Evolutionary conservation across 306 rosid species (phyloP), one percentile per base, ranked within the genome.

Genomic region (Oemleria cerasiformis): DNA sequence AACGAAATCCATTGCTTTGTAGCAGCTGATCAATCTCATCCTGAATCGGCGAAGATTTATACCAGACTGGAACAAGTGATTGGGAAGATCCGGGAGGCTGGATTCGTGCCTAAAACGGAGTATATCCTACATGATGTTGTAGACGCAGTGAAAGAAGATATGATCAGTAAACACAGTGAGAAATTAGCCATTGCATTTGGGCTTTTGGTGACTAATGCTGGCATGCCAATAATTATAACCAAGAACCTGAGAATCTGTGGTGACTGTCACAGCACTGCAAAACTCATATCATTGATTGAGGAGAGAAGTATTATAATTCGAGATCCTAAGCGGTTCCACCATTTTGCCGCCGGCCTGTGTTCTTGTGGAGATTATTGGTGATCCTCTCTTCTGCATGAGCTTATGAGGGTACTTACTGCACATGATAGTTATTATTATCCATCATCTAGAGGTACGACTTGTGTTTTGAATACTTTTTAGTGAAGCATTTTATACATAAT

Each of bases 101-200:
- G 96, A 12, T 92, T 82, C 70, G 86, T 87, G 73, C 70, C 85
- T 17, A 85, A 78, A 79, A 87, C 96, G 1, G 87, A 87, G 47
- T 81, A 75, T 65, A 75, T 87, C 77, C 83, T 84, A 10, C 97
- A 87, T 62, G 86, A 88, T 77, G 92, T 88, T 73, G 87, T 78
- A 48, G 88, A 85, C 65, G 88, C 80, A 17, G 86, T 85, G 78
- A 89, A 87, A 82, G 79, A 65, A 73, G 84, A 82, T 74, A 84
- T 87, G 96, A 61, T 92, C 67, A 83, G 77, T 73, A 82, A 85
- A 77, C 96, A 92, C 51, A 87, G 92, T 77, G 92, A 89, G 80
- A 92, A 92, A 85, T 79, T 88, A 78, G 96, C 97, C 50, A 83
- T 89, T 67, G 96, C 96, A 34, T 92, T 84, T 63, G 97, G 90